Evolutionary conservation across 805 yeast genomes (phyloP).

Genomic region (Candida nitratophila): DNA sequence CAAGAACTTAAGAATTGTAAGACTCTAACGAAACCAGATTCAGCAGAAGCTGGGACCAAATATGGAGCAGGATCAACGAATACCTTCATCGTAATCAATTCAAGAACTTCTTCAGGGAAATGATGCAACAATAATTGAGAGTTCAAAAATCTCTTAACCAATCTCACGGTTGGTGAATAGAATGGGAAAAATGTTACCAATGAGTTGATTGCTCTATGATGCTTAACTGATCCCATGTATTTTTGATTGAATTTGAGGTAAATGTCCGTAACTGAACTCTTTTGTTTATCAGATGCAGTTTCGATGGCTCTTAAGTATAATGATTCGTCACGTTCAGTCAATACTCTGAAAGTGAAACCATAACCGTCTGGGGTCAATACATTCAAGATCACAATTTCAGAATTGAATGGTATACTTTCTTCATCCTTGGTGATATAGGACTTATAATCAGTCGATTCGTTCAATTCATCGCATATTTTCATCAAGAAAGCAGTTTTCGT

Average conservation of each 20-base stretch:
- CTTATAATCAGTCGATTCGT: constrained; percentile 46
- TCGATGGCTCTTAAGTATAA: constrained; percentile 66
- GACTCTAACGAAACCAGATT: constrained; percentile 73
- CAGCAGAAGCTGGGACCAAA: constrained; percentile 69
- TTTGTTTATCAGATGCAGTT: constrained; percentile 54
- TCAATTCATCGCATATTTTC: constrained; percentile 44
- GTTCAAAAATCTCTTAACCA: constrained; percentile 87
- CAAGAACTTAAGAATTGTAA: constrained; percentile 67
- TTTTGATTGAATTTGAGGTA: constrained; percentile 59
- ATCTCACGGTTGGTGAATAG: constrained; percentile 72
- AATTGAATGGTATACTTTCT: constrained; percentile 55
- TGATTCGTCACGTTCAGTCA: constrained; percentile 78
- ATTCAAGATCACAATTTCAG: constrained; percentile 49
- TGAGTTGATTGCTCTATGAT: constrained; percentile 70
- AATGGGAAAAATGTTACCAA: constrained; percentile 65
- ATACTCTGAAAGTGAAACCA: constrained; percentile 71
- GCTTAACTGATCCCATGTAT: constrained; percentile 65
- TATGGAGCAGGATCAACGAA: constrained; percentile 89
- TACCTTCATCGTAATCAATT: constrained; percentile 72
- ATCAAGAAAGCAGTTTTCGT: constrained; percentile 86
- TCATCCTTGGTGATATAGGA: constrained; percentile 61
- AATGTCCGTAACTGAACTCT: constrained; percentile 50
- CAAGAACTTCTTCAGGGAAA: constrained; percentile 72
- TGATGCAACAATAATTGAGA: constrained; percentile 69
- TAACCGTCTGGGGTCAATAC: constrained; percentile 84